Base-by-base conservation (phyloP, 2,329 filamentous ascomycete genomes). In the Cytospora piceae region DNA sequence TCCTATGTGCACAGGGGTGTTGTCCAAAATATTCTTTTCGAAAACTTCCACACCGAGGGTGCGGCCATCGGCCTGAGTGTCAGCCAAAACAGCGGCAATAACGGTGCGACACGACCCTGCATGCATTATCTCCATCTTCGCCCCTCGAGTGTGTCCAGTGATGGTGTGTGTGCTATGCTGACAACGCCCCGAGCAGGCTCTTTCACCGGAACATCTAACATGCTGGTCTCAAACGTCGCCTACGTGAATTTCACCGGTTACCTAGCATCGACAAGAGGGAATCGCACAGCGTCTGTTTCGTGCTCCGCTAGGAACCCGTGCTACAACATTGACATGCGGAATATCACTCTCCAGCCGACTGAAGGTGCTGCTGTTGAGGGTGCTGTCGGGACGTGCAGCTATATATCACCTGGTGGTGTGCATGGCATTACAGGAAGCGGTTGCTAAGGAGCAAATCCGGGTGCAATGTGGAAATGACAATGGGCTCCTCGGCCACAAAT, bases 171-270 rank as follows among this genome's bases (percentile, higher is more conserved):
- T 14, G 11, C 14, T 11, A 5, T 17, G 15, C 63, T 62, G 20
- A 62, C 32, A 15, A 5, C 2, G 20, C 7, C 14, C 4, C 52
- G 14, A 20, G 15, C 27, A 68, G 67, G 64, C 24, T 64, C 64
- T 1, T 80, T 76, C 46, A 56, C 73, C 0, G 83, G 83, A 0
- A 84, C 82, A 9, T 82, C 79, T 54, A 77, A 80, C 67, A 83
- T 86, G 81, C 73, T 77, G 14, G 72, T 86, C 54, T 80, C 76
- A 0, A 80, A 85, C 65, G 72, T 85, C 20, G 75, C 74, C 1
- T 85, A 83, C 71, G 76, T 79, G 32, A 84, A 85, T 67, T 85
- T 85, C 64, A 83, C 80, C 0, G 83, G 83, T 1, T 81, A 77
- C 63, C 71, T 81, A 6, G 56, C 51, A 37, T 54, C 60, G 15